These are phyloP conservation scores for Paspalum notatum DNA, from an alignment of 176 grass and related monocot species.

Conservation along the genomic window DNA sequence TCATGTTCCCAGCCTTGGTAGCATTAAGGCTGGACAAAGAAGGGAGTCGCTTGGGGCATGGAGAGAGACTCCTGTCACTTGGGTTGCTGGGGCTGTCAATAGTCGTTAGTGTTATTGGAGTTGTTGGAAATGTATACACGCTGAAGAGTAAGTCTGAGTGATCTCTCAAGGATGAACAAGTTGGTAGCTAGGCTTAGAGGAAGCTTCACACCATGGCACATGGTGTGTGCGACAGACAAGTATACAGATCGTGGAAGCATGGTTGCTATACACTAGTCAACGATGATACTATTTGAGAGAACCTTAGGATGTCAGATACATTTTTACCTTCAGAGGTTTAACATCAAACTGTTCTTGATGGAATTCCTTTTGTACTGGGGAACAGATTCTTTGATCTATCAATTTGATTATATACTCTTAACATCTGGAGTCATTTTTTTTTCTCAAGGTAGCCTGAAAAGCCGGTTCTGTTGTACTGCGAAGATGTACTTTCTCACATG, in stretches of 20 bases:
- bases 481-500: background rate
- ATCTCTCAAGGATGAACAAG: slow-evolving; percentile 27
- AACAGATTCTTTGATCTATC: slow-evolving; percentile 40
- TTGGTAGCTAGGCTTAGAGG: slow-evolving; percentile 32
- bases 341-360: background rate
- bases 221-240: background rate
- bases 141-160: slow-evolving; percentile 70
- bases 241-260: slow-evolving; percentile 29
- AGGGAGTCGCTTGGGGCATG: slow-evolving; percentile 53
- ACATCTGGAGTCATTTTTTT: slow-evolving; percentile 3
- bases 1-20: slow-evolving; percentile 86
- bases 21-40: slow-evolving; percentile 80
- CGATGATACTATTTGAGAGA: slow-evolving; percentile 28
- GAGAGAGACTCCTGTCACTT: slow-evolving; percentile 61
- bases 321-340: slow-evolving; percentile 24
- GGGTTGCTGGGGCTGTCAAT: slow-evolving; percentile 72
- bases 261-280: slow-evolving; percentile 38
- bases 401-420: background rate
- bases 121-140: slow-evolving; percentile 83
- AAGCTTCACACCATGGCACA: slow-evolving; percentile 12
- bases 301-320: slow-evolving; percentile 33
- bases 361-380: slow-evolving; percentile 34
- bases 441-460: background rate
- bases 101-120: slow-evolving; percentile 68
- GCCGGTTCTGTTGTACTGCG: background rate